phyloP scores from a whole-genome alignment of 1,284 basidiomycete species.

The Ceratobasidium sp. region DNA sequence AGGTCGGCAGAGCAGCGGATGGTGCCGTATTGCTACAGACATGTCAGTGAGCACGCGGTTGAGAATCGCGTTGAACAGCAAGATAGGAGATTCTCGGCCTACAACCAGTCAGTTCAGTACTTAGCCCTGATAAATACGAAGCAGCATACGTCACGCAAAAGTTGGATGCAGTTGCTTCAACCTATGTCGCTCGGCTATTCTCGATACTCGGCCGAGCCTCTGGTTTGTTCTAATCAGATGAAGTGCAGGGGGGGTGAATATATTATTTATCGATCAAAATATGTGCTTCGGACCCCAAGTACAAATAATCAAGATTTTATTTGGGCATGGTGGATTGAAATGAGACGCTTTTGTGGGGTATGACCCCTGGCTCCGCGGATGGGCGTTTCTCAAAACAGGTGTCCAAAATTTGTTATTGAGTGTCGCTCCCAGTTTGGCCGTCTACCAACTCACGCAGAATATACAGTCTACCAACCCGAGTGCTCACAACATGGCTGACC shows the following conservation, averaged over 20 bases:
- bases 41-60: not conserved
- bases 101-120: not conserved
- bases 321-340: not conserved
- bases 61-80: not conserved
- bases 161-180: no score
- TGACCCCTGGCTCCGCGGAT: slow-evolving; percentile 27
- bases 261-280: no score
- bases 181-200: no score
- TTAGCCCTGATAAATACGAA: not conserved
- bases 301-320: no score
- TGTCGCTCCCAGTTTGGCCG: slow-evolving; percentile 5
- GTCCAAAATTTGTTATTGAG: slow-evolving; percentile 41
- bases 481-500: slow-evolving; percentile 19
- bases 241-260: no score
- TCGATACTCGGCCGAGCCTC: no score
- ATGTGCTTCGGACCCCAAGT: no score
- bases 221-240: no score
- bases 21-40: not conserved
- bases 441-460: not conserved
- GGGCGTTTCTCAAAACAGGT: slow-evolving; percentile 32
- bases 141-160: no score
- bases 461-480: not conserved
- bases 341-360: not conserved
- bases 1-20: not conserved
- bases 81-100: not conserved